These are phyloP conservation scores for Starmerella khaoyaiensis DNA, from an alignment of 805 yeast genomes.

Conservation along the genomic window DNA sequence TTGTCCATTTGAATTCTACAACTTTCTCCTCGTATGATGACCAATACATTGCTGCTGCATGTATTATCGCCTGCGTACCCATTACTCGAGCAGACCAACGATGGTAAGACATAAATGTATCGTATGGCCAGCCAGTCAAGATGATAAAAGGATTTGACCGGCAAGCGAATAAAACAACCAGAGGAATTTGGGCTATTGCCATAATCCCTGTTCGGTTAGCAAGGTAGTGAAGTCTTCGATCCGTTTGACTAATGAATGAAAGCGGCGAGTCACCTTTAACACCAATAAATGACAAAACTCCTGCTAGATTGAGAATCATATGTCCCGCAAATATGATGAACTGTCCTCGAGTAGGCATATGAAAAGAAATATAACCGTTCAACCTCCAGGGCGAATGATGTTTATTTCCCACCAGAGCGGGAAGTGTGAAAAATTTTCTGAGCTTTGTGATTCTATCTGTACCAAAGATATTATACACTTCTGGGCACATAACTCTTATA, in stretches of 20 bases:
- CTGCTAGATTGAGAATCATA: slow-evolving; percentile 25
- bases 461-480: slow-evolving; percentile 26
- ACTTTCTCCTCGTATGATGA: slow-evolving; percentile 20
- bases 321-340: slow-evolving; percentile 29
- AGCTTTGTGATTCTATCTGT: slow-evolving; percentile 17
- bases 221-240: slow-evolving; percentile 28
- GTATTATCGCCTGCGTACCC: slow-evolving; percentile 35
- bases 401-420: slow-evolving; percentile 24
- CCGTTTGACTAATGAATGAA: slow-evolving; percentile 29
- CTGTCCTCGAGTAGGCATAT: slow-evolving; percentile 35
- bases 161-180: slow-evolving; percentile 48
- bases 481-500: slow-evolving; percentile 19
- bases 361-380: slow-evolving; percentile 10
- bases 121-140: slow-evolving; percentile 49
- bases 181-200: slow-evolving; percentile 35
- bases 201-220: slow-evolving; percentile 39
- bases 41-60: slow-evolving; percentile 29
- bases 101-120: slow-evolving; percentile 52
- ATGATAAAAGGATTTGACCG: slow-evolving; percentile 56
- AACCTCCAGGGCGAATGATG: slow-evolving; percentile 25
- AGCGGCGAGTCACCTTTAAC: slow-evolving; percentile 18
- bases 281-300: slow-evolving; percentile 20
- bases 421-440: slow-evolving; percentile 25
- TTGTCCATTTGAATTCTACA: slow-evolving; percentile 23
- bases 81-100: slow-evolving; percentile 40